These are phyloP conservation scores for Pythium periplocum DNA, from an alignment of 352 stramenopile genomes.

Conservation along the genomic window DNA sequence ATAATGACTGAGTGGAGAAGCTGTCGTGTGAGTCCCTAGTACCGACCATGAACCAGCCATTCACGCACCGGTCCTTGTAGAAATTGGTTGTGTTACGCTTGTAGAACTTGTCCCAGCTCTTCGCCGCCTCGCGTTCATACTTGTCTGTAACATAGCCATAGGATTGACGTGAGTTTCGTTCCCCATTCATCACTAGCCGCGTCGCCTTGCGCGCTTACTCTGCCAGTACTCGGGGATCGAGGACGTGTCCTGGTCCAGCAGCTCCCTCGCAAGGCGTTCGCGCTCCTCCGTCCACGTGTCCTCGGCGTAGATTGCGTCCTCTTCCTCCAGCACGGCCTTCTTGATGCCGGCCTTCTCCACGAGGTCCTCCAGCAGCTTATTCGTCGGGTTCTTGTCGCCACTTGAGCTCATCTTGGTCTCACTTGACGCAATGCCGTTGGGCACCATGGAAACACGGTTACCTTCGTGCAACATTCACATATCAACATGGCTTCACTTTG, in stretches of 20 bases:
- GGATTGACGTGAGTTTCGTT: too few species aligned
- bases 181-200: not conserved
- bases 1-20: conserved; percentile 65
- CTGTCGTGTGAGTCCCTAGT: too few species aligned
- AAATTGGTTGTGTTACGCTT: conserved; percentile 91
- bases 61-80: conserved; percentile 88
- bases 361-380: conserved; percentile 70
- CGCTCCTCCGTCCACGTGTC: conserved; percentile 83
- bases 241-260: conserved; percentile 70
- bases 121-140: conserved; percentile 77
- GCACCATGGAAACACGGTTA: conserved; percentile 1
- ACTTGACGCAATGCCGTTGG: too few species aligned
- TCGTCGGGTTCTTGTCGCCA: conserved; percentile 45
- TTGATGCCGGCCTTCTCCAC: conserved; percentile 66
- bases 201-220: conserved; percentile 18
- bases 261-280: conserved; percentile 59
- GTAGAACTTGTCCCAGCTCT: conserved; percentile 95
- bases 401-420: conserved; percentile 5
- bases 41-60: too few species aligned
- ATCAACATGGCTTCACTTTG: conserved; percentile 7
- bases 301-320: conserved; percentile 60
- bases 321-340: conserved; percentile 63
- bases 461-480: conserved; percentile 20
- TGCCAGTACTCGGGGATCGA: conserved; percentile 78
- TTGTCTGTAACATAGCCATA: conserved; percentile 30